phyloP scores from a whole-genome alignment of 768 basidiomycete genomes.

The Russula foetens region DNA sequence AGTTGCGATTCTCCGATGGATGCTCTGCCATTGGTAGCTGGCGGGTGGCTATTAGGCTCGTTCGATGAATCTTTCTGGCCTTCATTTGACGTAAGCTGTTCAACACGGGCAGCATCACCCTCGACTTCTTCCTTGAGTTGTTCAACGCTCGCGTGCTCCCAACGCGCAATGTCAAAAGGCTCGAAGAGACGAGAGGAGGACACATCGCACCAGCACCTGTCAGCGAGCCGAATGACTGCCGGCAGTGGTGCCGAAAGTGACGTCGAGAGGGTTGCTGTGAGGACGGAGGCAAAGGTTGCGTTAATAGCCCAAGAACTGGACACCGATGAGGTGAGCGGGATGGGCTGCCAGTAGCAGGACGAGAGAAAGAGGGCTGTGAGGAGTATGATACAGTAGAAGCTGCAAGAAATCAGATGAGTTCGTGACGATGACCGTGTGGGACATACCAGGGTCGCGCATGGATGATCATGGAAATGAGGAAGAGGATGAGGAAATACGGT shows the following conservation, averaged over 20 bases:
- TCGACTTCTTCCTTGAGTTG: constrained; percentile 33
- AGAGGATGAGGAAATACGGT: constrained; percentile 71
- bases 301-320: constrained; percentile 62
- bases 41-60: neutral
- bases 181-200: constrained; percentile 58
- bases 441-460: constrained; percentile 81
- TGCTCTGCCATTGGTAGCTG: neutral
- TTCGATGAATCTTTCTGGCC: neutral
- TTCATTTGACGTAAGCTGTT: constrained; percentile 14
- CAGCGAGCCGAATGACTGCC: constrained; percentile 53
- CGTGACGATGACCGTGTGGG: neutral
- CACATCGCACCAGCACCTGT: constrained; percentile 85
- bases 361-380: constrained; percentile 78
- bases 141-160: constrained; percentile 62
- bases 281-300: constrained; percentile 63
- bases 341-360: constrained; percentile 86
- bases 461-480: constrained; percentile 66
- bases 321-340: constrained; percentile 55
- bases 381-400: constrained; percentile 82
- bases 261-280: constrained; percentile 36
- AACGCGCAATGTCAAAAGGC: constrained; percentile 66
- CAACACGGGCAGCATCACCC: constrained; percentile 28
- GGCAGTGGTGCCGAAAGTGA: constrained; percentile 38
- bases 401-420: constrained; percentile 24
- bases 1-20: neutral